Evolutionary conservation across 257 asterid genomes (phyloP).

Genomic region (Henckelia pumila): DNA sequence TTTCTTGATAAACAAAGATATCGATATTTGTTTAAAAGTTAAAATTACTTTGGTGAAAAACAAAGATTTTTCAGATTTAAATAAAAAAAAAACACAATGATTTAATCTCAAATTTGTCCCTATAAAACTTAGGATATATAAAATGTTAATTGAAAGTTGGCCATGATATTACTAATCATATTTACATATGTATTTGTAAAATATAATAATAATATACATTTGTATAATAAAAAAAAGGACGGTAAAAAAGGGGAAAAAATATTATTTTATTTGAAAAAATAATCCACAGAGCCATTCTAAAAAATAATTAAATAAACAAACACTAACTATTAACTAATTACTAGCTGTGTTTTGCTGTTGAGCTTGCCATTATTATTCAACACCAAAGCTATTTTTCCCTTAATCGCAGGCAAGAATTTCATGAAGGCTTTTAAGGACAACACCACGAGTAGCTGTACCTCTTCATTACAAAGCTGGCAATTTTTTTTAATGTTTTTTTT

Average conservation of each 20-base stretch:
- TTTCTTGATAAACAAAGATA: background rate
- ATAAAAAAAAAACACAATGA: too few relatives aligned
- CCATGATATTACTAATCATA: too few relatives aligned
- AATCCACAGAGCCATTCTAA: too few relatives aligned
- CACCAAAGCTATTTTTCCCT: background rate
- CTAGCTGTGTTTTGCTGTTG: background rate
- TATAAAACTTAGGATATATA: too few relatives aligned
- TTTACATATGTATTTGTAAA: too few relatives aligned
- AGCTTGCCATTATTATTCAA: conserved; percentile 17
- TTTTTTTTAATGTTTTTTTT: background rate
- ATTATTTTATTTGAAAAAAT: too few relatives aligned
- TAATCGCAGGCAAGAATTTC: conserved; percentile 20
- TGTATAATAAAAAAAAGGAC: too few relatives aligned
- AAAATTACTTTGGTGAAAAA: background rate
- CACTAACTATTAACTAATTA: background rate
- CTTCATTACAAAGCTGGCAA: conserved; percentile 29
- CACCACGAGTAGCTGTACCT: conserved; percentile 24
- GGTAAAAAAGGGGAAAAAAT: too few relatives aligned
- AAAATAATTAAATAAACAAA: background rate
- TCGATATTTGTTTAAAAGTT: background rate
- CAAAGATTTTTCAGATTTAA: too few relatives aligned
- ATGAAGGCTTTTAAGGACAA: conserved; percentile 16
- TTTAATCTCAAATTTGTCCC: too few relatives aligned
- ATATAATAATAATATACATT: too few relatives aligned
- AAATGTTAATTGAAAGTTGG: too few relatives aligned